phyloP scores from a whole-genome alignment of 306 rosid genomes.

The Styphnolobium japonicum region DNA sequence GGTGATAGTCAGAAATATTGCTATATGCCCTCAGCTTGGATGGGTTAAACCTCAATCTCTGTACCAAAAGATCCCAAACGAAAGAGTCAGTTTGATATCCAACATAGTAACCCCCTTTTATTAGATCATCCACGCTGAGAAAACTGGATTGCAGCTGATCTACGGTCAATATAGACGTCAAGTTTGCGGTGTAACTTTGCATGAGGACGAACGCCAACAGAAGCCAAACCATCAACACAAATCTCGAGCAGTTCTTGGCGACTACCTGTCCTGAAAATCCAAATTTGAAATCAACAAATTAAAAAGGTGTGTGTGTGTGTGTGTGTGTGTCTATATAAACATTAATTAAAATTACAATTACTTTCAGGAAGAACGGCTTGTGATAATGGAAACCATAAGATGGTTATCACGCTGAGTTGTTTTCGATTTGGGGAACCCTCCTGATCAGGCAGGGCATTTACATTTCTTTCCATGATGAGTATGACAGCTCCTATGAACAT shows the following conservation, averaged over 20 bases:
- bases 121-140: constrained; percentile 18
- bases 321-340: too few species aligned
- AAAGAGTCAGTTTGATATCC: constrained; percentile 34
- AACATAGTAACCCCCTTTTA: constrained; percentile 1
- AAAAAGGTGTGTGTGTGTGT: too few species aligned
- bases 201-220: constrained; percentile 33
- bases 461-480: constrained; percentile 38
- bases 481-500: constrained; percentile 22
- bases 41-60: background rate
- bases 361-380: constrained; percentile 39
- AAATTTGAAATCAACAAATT: background rate
- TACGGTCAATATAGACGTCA: constrained; percentile 28
- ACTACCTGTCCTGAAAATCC: constrained; percentile 26
- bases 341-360: background rate
- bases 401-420: background rate
- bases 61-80: constrained; percentile 8
- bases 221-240: constrained; percentile 43
- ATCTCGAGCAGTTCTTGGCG: constrained; percentile 35
- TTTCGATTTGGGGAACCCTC: background rate
- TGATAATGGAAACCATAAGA: constrained; percentile 35
- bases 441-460: background rate
- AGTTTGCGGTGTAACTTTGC: constrained; percentile 43
- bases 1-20: background rate
- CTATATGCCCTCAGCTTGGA: constrained; percentile 14
- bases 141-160: constrained; percentile 29